A percentile compares a stretch with the other conserved stretches of the same genome.
These are phyloP conservation scores for Nepenthes alata DNA, from an alignment of 179 eudicot genomes.

Conservation along the genomic window DNA sequence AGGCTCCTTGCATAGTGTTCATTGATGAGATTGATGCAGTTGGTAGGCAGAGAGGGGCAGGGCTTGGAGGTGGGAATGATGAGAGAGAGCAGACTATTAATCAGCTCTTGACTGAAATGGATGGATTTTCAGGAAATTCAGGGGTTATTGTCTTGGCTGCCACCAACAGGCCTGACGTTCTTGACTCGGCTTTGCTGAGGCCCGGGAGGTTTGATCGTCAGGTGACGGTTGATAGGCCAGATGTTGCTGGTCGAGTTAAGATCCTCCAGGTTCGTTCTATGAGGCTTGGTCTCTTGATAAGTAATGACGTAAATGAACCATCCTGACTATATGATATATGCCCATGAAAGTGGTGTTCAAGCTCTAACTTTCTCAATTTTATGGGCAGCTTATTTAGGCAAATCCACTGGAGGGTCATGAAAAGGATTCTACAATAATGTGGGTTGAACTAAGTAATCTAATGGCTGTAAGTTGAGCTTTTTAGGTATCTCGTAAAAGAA, in stretches of 20 bases:
- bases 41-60: conserved; percentile 97
- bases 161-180: conserved; percentile 92
- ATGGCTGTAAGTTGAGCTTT: too few relatives aligned
- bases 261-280: conserved; percentile 66
- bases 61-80: conserved; percentile 95
- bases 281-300: not conserved
- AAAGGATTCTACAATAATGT: too few relatives aligned
- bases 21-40: conserved; percentile 99
- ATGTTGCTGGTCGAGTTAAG: conserved; percentile 94
- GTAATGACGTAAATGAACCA: too few relatives aligned
- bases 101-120: conserved; percentile 99
- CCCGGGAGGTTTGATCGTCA: conserved; percentile 99
- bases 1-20: conserved; percentile 98
- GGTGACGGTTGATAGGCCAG: conserved; percentile 93
- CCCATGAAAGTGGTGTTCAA: too few relatives aligned
- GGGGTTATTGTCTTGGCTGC: conserved; percentile 98
- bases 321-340: too few relatives aligned
- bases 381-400: too few relatives aligned
- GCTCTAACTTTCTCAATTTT: too few relatives aligned
- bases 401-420: too few relatives aligned
- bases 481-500: too few relatives aligned
- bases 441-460: too few relatives aligned
- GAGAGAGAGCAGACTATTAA: conserved; percentile 98
- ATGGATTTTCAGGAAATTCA: conserved; percentile 89
- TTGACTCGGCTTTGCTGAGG: conserved; percentile 93